phyloP scores from a whole-genome alignment of 345 rosid genomes.

The Syzygium oleosum region DNA sequence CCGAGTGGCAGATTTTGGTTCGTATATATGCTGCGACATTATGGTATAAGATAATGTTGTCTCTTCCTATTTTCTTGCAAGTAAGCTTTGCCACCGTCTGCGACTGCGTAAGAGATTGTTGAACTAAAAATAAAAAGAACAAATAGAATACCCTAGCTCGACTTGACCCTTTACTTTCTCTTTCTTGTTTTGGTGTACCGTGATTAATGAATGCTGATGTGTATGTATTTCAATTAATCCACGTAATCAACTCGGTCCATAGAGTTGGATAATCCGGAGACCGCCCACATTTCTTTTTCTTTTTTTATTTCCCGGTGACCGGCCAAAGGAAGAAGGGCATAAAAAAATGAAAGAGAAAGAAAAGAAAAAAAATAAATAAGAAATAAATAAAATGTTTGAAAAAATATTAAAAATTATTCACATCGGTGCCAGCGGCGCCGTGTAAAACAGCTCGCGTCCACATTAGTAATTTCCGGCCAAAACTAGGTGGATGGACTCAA shows the following conservation, averaged over 20 bases:
- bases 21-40: not conserved
- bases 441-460: too few species aligned
- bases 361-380: too few species aligned
- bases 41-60: not conserved
- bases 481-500: too few species aligned
- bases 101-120: not conserved
- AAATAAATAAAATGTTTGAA: too few species aligned
- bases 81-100: not conserved
- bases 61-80: too few species aligned
- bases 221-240: not conserved
- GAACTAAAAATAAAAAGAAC: not conserved
- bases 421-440: too few species aligned
- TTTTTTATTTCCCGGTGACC: too few species aligned
- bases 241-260: not conserved
- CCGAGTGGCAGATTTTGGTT: not conserved
- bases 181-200: not conserved
- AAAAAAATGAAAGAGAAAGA: too few species aligned
- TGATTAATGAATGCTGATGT: not conserved
- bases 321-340: too few species aligned
- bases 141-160: not conserved
- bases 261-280: not conserved
- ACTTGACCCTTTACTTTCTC: not conserved
- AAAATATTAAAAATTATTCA: too few species aligned
- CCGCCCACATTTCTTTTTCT: not conserved
- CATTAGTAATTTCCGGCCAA: too few species aligned